phyloP scores from a whole-genome alignment of 1,284 basidiomycete species.

The Ceratobasidium sp. region DNA sequence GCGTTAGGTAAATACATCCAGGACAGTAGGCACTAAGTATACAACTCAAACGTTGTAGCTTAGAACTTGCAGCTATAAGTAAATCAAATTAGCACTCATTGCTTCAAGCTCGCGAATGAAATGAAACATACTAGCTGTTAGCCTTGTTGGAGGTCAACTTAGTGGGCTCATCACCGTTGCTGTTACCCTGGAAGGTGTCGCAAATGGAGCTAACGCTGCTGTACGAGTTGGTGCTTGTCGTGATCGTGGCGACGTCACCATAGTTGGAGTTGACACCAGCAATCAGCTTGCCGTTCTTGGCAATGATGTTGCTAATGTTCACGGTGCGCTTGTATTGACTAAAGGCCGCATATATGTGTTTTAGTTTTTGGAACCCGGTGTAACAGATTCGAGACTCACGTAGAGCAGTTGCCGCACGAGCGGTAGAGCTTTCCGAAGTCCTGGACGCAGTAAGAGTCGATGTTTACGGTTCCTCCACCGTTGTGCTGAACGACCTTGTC shows the following conservation, averaged over 20 bases:
- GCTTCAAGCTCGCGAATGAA: no score
- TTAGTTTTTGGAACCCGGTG: neutral
- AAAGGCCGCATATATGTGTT: slow-evolving; percentile 46
- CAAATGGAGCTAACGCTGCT: slow-evolving; percentile 17
- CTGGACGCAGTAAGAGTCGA: slow-evolving; percentile 38
- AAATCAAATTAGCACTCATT: no score
- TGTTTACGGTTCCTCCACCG: slow-evolving; percentile 30
- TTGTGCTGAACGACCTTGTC: slow-evolving; percentile 46
- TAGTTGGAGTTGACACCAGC: slow-evolving; percentile 40
- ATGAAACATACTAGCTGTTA: slow-evolving; percentile 37
- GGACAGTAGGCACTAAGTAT: no score
- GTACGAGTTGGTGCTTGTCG: slow-evolving; percentile 48
- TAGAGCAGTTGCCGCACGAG: slow-evolving; percentile 47
- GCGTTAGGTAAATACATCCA: no score
- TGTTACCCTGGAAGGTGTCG: slow-evolving; percentile 40
- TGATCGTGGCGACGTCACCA: slow-evolving; percentile 43
- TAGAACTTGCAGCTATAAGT: no score
- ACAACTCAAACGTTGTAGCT: no score
- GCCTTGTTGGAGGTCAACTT: slow-evolving; percentile 24
- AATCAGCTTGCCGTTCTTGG: neutral
- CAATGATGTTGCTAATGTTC: slow-evolving; percentile 6
- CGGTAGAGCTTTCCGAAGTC: slow-evolving; percentile 45
- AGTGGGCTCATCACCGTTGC: slow-evolving; percentile 23
- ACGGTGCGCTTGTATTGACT: slow-evolving; percentile 52
- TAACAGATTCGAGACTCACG: no score